These are phyloP conservation scores for Calonectria naviculata DNA, from an alignment of 2,329 filamentous ascomycete genomes.

Conservation along the genomic window DNA sequence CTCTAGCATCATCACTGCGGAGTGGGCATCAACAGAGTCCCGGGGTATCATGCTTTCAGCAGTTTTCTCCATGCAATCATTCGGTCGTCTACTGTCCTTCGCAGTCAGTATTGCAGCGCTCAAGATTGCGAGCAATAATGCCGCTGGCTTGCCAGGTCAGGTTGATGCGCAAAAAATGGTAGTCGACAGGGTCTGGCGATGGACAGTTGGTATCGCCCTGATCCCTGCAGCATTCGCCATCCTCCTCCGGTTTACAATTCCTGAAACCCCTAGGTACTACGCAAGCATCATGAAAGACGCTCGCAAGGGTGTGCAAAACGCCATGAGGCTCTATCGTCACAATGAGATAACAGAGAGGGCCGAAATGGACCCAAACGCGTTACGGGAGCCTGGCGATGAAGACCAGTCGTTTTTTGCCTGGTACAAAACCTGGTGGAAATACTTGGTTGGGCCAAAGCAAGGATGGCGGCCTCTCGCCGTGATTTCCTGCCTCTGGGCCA, in stretches of 20 bases:
- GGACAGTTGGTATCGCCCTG: not conserved
- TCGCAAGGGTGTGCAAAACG: not conserved
- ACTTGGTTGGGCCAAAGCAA: constrained; percentile 14
- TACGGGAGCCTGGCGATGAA: not conserved
- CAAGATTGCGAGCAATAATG: not conserved
- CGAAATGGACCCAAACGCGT: not conserved
- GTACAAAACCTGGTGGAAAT: constrained; percentile 1
- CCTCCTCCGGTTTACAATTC: not conserved
- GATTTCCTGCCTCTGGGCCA: constrained; percentile 22
- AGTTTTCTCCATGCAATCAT: constrained; percentile 8
- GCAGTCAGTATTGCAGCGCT: not conserved
- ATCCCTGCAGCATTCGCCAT: not conserved
- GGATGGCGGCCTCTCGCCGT: constrained; percentile 11
- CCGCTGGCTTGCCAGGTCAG: not conserved
- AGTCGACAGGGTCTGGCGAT: not conserved
- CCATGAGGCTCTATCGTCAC: not conserved
- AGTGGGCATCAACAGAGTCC: constrained; percentile 14
- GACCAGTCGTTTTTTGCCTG: not conserved
- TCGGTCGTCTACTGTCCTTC: not conserved
- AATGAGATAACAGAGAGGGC: not conserved
- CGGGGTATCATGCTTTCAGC: constrained; percentile 10
- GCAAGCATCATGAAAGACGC: not conserved
- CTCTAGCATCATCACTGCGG: not conserved
- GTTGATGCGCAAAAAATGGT: not conserved
- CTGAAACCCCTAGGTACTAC: not conserved